These are phyloP conservation scores for Phaeosphaeriaceae sp. DNA, from an alignment of 2,329 filamentous ascomycete species.

Conservation along the genomic window DNA sequence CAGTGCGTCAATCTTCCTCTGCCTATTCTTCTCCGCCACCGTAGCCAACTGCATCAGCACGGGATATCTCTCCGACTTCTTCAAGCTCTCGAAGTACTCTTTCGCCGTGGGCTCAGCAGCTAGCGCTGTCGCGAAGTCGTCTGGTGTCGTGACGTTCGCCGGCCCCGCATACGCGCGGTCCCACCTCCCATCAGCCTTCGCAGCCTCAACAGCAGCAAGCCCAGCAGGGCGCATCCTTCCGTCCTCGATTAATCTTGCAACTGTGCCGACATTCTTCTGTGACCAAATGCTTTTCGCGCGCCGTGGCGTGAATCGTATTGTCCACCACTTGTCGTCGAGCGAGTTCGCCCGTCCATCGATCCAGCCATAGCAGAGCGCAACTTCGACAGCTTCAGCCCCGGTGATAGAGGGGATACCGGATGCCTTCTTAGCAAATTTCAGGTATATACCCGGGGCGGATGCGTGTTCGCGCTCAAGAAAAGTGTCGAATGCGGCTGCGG, in stretches of 20 bases:
- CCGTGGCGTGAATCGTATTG: conserved; percentile 66
- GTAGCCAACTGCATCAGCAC: conserved; percentile 58
- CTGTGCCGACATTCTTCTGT: conserved; percentile 63
- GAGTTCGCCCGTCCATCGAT: conserved; percentile 64
- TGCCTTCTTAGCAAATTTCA: conserved; percentile 59
- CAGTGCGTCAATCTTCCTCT: conserved; percentile 52
- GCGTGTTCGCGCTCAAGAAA: conserved; percentile 48
- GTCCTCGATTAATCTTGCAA: conserved; percentile 53
- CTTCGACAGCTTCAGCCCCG: conserved; percentile 60
- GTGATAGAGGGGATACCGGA: conserved; percentile 55
- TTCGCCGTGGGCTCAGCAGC: conserved; percentile 45
- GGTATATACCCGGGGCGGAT: conserved; percentile 52
- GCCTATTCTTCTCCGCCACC: conserved; percentile 37
- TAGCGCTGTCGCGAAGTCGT: conserved; percentile 58
- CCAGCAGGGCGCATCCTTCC: conserved; percentile 61
- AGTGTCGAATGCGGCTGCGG: conserved; percentile 13
- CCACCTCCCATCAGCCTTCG: conserved; percentile 66
- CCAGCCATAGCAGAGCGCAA: conserved; percentile 68
- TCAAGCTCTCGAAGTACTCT: conserved; percentile 53
- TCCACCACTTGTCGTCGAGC: conserved; percentile 57
- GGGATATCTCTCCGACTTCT: conserved; percentile 55
- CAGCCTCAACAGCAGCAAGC: conserved; percentile 59
- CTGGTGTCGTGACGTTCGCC: conserved; percentile 56
- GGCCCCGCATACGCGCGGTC: conserved; percentile 62
- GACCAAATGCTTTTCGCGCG: conserved; percentile 65